Evolutionary conservation across 108 stramenopile species (phyloP), one percentile per base, ranked within the genome.

Genomic region (Ochromonas danica): DNA sequence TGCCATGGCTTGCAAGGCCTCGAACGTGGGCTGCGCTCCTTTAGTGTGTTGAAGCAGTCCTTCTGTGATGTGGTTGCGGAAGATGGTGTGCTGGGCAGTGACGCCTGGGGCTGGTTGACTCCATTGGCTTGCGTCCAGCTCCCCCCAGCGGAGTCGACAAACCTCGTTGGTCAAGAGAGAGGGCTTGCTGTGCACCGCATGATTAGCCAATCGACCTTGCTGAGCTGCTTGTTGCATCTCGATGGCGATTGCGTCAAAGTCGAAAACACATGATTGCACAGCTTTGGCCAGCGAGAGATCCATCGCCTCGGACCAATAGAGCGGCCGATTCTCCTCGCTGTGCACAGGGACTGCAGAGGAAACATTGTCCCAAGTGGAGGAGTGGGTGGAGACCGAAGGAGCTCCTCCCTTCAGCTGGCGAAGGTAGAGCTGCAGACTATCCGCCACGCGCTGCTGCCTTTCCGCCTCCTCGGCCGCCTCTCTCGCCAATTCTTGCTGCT

Each of bases 261-360:
- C 51, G 31, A 75, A 75, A 6, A 75, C 31, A 27, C 31, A 36
- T 41, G 40, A 28, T 31, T 60, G 36, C 25, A 75, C 72, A 6
- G 3, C 14, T 41, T 75, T 17, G 14, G 72, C 72, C 27, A 75
- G 40, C n/a, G 28, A 6, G 10, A 75, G 6, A 36, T 75, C 72
- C 72, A 75, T 75, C 36, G 45, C 28, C 38, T 75, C 72, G 3
- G 72, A 41, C 72, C 72, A 75, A 36, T 33, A 75, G 17, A 75
- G 30, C 31, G 63, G 63, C 17, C 63, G 63, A 28, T 67, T 67
- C 51, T 10, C n/a, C n/a, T n/a, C n/a, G n/a, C n/a, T n/a, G n/a
- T n/a, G n/a, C n/a, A n/a, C n/a, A n/a, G n/a, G n/a, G n/a, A n/a
- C n/a, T n/a, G n/a, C n/a, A n/a, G n/a, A n/a, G n/a, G n/a, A n/a